Base-by-base conservation (phyloP, 257 asterid species). In the Nicotiana paniculata region DNA sequence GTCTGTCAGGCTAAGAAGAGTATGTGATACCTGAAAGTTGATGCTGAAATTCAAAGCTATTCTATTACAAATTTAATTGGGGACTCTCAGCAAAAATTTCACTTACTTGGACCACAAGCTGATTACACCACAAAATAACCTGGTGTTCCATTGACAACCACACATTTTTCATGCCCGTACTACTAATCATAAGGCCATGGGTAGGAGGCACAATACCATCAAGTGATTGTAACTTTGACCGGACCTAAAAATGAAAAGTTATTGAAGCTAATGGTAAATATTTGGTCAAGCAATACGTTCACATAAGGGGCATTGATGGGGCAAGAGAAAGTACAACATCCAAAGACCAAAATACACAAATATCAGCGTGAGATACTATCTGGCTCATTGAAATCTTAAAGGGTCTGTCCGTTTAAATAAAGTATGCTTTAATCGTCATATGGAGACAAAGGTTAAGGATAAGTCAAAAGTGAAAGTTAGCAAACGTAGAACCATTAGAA, bases 61-160 rank as follows among this genome's bases (percentile, higher is more conserved):
- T 75, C 53, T 58, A 51, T 35, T 75, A 75, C 63, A 26, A 48
- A 51, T 26, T 24, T 51, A 51, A 75, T 61, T 53, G 78, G 53
- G 84, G 81, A 77, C 65, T 65, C 57, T 69, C 64, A 43, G 82
- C 64, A 82, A 84, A 72, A 84, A 55, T 77, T 84, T 82, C 77
- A 92, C 97, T 94, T 87, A 92, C 97, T 85, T 92, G 97, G 75
- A 89, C 94, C 76, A 89, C 94, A n/a, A 92, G 89, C 85, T 92
- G 97, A 92, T 90, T 92, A 86, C 97, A 92, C 97, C 97, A 92
- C 70, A 92, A 83, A 81, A 96, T 96, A 87, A 91, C 98, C 92
- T 96, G 99, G 89, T 96, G 99, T 89, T 96, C 99, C 99, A 96
- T 96, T 28, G 99, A 93, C 92, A 96, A 84, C 98, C 98, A 96